These are phyloP conservation scores for Silene noctiflora DNA, from an alignment of 179 eudicot species.

Conservation along the genomic window DNA sequence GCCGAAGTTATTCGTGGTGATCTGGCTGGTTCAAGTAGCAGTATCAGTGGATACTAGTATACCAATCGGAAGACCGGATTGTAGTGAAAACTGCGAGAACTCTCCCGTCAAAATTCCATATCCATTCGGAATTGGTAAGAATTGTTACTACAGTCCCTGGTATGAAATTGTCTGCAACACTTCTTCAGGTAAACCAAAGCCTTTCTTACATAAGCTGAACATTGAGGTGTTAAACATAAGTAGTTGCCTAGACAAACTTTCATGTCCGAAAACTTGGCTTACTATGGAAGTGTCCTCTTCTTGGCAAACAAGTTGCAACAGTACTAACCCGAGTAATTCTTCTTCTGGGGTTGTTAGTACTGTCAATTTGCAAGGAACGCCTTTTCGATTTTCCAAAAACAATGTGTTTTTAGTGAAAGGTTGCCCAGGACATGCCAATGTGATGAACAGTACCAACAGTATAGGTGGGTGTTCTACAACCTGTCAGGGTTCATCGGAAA, in stretches of 20 bases:
- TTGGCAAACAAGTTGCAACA: constrained; percentile 19
- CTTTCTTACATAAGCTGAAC: constrained; percentile 15
- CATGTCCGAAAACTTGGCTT: neutral
- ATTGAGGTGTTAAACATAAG: constrained; percentile 23
- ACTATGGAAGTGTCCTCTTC: constrained; percentile 14
- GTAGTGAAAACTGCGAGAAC: constrained; percentile 22
- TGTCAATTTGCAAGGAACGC: constrained; percentile 17
- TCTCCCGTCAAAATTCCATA: constrained; percentile 18
- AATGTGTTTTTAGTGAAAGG: constrained; percentile 19
- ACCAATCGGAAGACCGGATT: constrained; percentile 18
- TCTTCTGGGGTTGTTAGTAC: neutral
- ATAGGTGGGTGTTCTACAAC: constrained; percentile 23
- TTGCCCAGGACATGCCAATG: constrained; percentile 13
- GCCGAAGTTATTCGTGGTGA: neutral
- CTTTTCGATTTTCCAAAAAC: neutral
- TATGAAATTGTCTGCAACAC: constrained; percentile 33
- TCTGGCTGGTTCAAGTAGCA: constrained; percentile 7
- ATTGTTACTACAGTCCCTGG: constrained; percentile 26
- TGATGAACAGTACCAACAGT: neutral
- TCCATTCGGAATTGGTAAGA: constrained; percentile 25
- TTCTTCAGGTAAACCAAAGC: constrained; percentile 12
- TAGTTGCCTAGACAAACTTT: neutral
- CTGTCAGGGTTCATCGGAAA: constrained; percentile 5
- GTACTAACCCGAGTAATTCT: neutral
- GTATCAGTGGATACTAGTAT: neutral